Conservation (phyloP, 257 asterid species). For the Solanum stenotomum region DNA sequence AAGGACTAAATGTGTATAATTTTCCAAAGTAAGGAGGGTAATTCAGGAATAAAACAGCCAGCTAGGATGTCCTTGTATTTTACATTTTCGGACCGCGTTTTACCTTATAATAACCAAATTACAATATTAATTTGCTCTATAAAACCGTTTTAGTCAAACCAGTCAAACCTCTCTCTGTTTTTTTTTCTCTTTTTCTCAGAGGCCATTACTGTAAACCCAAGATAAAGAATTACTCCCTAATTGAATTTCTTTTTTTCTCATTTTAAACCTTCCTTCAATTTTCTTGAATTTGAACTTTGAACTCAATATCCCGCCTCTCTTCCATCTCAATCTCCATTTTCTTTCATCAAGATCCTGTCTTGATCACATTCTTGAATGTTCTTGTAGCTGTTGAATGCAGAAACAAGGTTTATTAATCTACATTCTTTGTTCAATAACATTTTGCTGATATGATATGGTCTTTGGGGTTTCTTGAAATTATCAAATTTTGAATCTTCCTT, state of each 20-base stretch:
- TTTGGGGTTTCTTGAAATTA: neutral
- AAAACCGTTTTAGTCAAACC: slow-evolving; percentile 4
- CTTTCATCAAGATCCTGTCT: neutral
- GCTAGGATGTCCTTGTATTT: neutral
- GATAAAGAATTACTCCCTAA: neutral
- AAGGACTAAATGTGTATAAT: neutral
- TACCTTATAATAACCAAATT: neutral
- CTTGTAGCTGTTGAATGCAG: neutral
- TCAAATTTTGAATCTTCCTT: neutral
- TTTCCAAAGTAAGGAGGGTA: neutral
- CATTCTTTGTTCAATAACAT: neutral
- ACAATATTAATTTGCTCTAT: neutral
- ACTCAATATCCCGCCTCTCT: slow-evolving; percentile 7
- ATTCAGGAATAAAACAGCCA: neutral
- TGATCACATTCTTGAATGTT: neutral
- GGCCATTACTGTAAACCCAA: neutral
- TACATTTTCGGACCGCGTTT: neutral
- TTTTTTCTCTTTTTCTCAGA: neutral
- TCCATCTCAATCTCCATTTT: neutral
- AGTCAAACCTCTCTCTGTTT: neutral
- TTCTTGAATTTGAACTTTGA: slow-evolving; percentile 9
- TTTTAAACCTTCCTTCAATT: neutral
- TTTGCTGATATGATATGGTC: neutral
- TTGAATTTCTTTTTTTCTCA: neutral
- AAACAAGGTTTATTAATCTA: neutral